Conservation (phyloP, 2,329 filamentous ascomycete species). For the Phaeomoniella chlamydospora region DNA sequence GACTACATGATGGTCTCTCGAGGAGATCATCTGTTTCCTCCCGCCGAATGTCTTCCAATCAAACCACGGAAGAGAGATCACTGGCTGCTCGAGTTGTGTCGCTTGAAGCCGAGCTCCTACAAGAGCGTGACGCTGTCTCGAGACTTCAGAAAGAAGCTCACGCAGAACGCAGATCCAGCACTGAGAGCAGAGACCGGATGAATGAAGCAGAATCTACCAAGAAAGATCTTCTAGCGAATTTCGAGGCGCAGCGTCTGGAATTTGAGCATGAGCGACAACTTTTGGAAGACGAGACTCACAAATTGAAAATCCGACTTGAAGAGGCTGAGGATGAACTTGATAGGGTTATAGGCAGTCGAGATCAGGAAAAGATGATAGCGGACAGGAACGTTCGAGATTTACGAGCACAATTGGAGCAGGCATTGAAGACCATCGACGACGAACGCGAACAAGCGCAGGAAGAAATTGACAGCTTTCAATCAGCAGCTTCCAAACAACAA, state of each 20-base stretch:
- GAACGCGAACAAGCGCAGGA: constrained; percentile 29
- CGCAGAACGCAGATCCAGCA: constrained; percentile 41
- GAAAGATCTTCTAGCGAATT: constrained; percentile 83
- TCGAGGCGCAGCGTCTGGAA: constrained; percentile 81
- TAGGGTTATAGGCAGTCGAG: constrained; percentile 64
- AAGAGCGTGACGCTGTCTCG: constrained; percentile 55
- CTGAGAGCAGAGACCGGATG: constrained; percentile 40
- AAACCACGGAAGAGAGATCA: constrained; percentile 44
- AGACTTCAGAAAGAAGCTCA: constrained; percentile 57
- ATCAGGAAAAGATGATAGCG: constrained; percentile 61
- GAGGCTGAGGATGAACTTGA: constrained; percentile 89
- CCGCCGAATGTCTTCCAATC: constrained; percentile 45
- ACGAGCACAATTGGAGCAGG: constrained; percentile 51
- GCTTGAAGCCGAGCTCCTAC: constrained; percentile 64
- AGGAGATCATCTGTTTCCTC: constrained; percentile 47
- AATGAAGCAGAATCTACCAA: constrained; percentile 86
- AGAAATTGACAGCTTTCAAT: constrained; percentile 42
- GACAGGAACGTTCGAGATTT: constrained; percentile 56
- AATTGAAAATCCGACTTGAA: constrained; percentile 63
- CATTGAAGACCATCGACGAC: constrained; percentile 17
- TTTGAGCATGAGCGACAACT: constrained; percentile 74
- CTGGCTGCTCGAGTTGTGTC: constrained; percentile 46
- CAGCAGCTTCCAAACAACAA: constrained; percentile 43
- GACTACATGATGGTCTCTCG: constrained; percentile 33
- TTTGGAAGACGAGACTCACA: constrained; percentile 65